These are phyloP conservation scores for Ascochyta rabiei DNA, from an alignment of 2,329 filamentous ascomycete genomes.

Conservation along the genomic window DNA sequence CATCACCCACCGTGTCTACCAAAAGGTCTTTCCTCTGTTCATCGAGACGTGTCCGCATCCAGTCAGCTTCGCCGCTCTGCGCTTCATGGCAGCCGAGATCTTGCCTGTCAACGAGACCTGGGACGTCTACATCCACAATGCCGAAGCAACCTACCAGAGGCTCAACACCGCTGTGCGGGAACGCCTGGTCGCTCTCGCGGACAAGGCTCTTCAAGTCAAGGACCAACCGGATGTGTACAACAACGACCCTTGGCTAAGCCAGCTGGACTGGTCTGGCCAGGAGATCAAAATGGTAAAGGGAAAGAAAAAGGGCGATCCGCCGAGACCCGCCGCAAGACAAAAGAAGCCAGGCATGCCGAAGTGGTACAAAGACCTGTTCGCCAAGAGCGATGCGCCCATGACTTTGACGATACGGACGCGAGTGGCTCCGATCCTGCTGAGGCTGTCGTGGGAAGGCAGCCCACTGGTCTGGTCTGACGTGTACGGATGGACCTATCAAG, in stretches of 20 bases:
- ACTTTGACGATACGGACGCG: constrained; percentile 84
- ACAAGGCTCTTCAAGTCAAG: constrained; percentile 79
- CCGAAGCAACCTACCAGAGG: constrained; percentile 82
- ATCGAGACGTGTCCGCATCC: constrained; percentile 91
- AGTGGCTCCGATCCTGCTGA: constrained; percentile 82
- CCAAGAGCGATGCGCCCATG: constrained; percentile 70
- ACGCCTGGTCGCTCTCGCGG: constrained; percentile 73
- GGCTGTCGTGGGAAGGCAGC: constrained; percentile 85
- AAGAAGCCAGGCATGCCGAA: constrained; percentile 94
- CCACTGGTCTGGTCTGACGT: constrained; percentile 93
- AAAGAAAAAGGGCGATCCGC: constrained; percentile 83
- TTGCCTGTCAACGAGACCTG: constrained; percentile 87
- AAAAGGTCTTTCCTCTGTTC: constrained; percentile 90
- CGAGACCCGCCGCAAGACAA: constrained; percentile 77
- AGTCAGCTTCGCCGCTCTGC: constrained; percentile 91
- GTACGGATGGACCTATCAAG: constrained; percentile 90
- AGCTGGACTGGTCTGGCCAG: constrained; percentile 95
- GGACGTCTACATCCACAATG: constrained; percentile 81
- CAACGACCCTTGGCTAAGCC: constrained; percentile 86
- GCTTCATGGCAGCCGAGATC: constrained; percentile 92
- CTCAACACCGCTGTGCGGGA: constrained; percentile 79
- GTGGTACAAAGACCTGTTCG: constrained; percentile 94
- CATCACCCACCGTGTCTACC: constrained; percentile 92
- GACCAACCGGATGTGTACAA: constrained; percentile 70
- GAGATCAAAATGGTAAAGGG: constrained; percentile 90